phyloP scores from a whole-genome alignment of 208 protist genomes.

The Phytomonas sp. region DNA sequence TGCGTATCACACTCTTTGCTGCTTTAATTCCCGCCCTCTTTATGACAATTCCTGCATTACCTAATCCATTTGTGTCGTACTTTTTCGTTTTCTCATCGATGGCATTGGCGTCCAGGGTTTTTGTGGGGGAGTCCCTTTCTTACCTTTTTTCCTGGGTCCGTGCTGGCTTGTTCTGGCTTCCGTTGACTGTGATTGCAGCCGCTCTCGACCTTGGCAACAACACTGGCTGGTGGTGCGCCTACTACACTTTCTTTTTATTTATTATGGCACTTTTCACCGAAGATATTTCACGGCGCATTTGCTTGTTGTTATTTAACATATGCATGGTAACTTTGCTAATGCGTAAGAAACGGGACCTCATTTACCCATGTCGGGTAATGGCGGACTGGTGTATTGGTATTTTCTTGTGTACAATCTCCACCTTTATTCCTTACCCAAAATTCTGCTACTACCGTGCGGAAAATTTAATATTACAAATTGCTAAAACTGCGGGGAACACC shows the following conservation, averaged over 20 bases:
- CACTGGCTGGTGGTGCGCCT: slow-evolving; percentile 60
- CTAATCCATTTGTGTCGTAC: slow-evolving; percentile 56
- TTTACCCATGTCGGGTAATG: slow-evolving; percentile 75
- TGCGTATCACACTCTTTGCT: slow-evolving; percentile 54
- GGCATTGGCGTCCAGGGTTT: slow-evolving; percentile 55
- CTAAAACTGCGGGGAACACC: slow-evolving; percentile 53
- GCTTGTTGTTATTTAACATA: slow-evolving; percentile 84
- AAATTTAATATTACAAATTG: slow-evolving; percentile 31
- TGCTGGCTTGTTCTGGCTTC: slow-evolving; percentile 70
- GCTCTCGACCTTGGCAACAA: slow-evolving; percentile 43
- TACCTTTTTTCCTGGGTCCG: slow-evolving; percentile 71
- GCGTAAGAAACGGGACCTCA: slow-evolving; percentile 14
- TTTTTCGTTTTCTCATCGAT: slow-evolving; percentile 54
- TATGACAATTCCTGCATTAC: slow-evolving; percentile 37
- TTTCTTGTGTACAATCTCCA: slow-evolving; percentile 47
- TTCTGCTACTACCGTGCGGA: slow-evolving; percentile 71
- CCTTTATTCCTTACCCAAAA: slow-evolving; percentile 72
- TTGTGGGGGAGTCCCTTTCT: slow-evolving; percentile 58
- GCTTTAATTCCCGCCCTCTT: slow-evolving; percentile 54
- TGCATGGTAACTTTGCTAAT: slow-evolving; percentile 67
- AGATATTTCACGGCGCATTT: slow-evolving; percentile 57
- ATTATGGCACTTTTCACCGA: slow-evolving; percentile 78
- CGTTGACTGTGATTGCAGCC: slow-evolving; percentile 58
- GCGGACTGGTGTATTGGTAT: slow-evolving; percentile 82
- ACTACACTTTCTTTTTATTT: slow-evolving; percentile 71